phyloP scores from a whole-genome alignment of 163 green algal species.

The Botryococcus braunii region DNA sequence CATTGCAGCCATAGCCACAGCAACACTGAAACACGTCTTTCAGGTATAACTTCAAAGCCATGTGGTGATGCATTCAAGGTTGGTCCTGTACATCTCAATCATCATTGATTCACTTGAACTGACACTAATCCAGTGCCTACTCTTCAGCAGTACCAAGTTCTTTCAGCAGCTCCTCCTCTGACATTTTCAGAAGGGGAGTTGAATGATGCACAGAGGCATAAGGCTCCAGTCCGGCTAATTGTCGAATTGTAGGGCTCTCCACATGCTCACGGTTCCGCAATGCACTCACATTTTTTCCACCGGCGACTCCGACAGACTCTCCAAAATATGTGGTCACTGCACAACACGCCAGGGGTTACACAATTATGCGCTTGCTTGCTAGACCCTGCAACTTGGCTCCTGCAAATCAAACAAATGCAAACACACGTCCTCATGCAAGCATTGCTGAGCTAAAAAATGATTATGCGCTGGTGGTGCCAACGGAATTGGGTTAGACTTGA shows the following conservation, averaged over 20 bases:
- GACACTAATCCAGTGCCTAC: no score
- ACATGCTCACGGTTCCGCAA: neutral
- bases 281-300: neutral
- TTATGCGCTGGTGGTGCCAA: no score
- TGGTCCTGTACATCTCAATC: no score
- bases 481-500: no score
- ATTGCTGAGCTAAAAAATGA: no score
- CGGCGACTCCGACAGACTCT: neutral
- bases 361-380: neutral
- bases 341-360: neutral
- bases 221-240: neutral
- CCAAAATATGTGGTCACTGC: neutral
- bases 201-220: neutral
- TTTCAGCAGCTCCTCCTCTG: constrained; percentile 1
- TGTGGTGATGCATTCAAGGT: no score
- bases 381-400: neutral
- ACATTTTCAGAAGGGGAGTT: neutral
- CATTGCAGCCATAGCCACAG: no score
- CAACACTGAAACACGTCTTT: no score
- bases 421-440: neutral
- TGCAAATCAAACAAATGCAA: neutral
- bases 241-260: neutral
- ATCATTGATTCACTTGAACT: no score
- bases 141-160: no score
- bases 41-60: no score